Evolutionary conservation across 257 asterid genomes (phyloP), one percentile per base, ranked within the genome.

Genomic region (Ehretia macrophylla): DNA sequence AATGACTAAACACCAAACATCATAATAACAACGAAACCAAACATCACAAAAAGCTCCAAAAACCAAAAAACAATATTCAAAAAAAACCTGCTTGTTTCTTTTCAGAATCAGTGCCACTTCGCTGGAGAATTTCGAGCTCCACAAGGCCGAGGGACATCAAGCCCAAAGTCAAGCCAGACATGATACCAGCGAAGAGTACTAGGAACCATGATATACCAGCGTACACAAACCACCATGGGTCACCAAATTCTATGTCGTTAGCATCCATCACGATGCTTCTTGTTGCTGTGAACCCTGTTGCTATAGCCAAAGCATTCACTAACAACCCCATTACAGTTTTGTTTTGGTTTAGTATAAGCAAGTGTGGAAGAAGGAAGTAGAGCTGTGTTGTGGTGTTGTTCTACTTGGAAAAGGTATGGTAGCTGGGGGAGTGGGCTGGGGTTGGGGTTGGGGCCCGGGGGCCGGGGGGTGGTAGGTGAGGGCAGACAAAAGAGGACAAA

Each of bases 101-200:
- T 67, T 93, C 92, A 17, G 68, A 68, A 62, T 75, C 21, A 42
- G 81, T 84, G 59, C 99, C 97, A 71, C 96, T 83, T 8, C 86
- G 79, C 79, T 84, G 89, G 55, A 93, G 93, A 32, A 93, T 86
- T 56, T 89, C 99, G 22, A 93, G 99, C 22, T 93, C 99, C 18
- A 93, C 99, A 32, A 75, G 87, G 13, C 97, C 96, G 40, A 93
- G 77, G 11, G 99, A 93, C 99, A 93, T 93, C 68, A 93, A 67
- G 0, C 99, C 99, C 81, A 93, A 58, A 14, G 99, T 86, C 48
- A 93, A 72, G 13, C 99, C 97, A 0, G 97, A 93, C 97, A 89
- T 93, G 51, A 93, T 85, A 10, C 99, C 99, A 63, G 96, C 99
- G 74, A 93, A 89, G 27, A 93, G 71, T 0, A 93, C 99, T 67